Base-by-base conservation (phyloP, 164 flowering plant genomes). In the Litsea cubeba region DNA sequence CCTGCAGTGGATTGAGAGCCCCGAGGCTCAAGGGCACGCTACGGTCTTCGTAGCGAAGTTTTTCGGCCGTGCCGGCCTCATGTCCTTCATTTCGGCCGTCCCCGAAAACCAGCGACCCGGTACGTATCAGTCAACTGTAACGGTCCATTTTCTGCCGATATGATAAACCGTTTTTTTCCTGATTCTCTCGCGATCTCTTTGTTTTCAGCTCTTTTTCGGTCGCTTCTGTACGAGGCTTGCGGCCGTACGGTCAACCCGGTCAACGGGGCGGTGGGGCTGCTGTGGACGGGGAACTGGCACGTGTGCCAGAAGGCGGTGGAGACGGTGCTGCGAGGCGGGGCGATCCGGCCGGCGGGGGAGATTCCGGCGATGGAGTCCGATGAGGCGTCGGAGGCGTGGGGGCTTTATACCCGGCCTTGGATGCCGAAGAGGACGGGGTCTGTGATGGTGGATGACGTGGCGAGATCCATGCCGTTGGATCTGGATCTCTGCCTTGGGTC, bases 211-310 rank as follows among this genome's bases (percentile, higher is more conserved):
- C 79, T 91, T 51, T 92, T 90, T 75, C 89, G 87, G 76, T 91
- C 94, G 3, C 76, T 92, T 50, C 62, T 93, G 40, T 91, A 62
- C 69, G 98, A 93, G 62, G 97, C 98, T 1, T 86, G 86, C 62
- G 98, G 98, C 17, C 78, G 98, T 23, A 87, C 98, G 23, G 89
- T 93, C 72, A 93, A 93, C 71, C 98, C 98, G 25, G 93, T 93
- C 70, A 85, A 80, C 75, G 98, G 98, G 23, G 95, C 92, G 5
- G 90, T 89, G 32, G 98, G 98, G 18, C 83, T 91, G 4, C 81
- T 93, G 1, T 87, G 90, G 89, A 87, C 88, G 0, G 95, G 94
- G 17, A 91, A 91, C 77, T 93, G 97, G 98, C 83, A 83, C 76
- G 80, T 87, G 62, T 91, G 98, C 74, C 92, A 91, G 70, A 68